These are phyloP conservation scores for Psilocybe cyanescens DNA, from an alignment of 768 basidiomycete species.

Conservation along the genomic window DNA sequence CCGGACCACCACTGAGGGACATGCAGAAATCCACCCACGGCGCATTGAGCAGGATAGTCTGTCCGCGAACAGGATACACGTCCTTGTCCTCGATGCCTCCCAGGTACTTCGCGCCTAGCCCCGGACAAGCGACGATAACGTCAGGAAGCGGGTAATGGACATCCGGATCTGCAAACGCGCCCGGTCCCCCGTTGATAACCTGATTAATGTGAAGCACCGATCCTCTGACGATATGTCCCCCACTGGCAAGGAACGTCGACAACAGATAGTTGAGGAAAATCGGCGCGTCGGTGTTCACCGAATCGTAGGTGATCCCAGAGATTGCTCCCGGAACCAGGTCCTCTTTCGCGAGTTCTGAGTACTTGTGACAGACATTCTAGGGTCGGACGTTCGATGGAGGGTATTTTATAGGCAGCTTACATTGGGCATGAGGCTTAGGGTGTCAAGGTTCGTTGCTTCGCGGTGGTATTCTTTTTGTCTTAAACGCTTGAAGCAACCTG, in stretches of 20 bases:
- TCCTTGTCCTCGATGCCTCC: slow-evolving; percentile 76
- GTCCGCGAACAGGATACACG: slow-evolving; percentile 78
- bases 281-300: slow-evolving; percentile 64
- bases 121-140: slow-evolving; percentile 68
- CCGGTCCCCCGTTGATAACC: slow-evolving; percentile 56
- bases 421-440: slow-evolving; percentile 22
- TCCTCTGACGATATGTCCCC: slow-evolving; percentile 56
- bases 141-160: slow-evolving; percentile 34
- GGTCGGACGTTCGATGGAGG: neutral
- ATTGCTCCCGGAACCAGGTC: slow-evolving; percentile 26
- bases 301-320: slow-evolving; percentile 57
- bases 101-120: slow-evolving; percentile 70
- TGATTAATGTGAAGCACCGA: slow-evolving; percentile 67
- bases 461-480: slow-evolving; percentile 51
- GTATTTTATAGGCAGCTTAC: slow-evolving; percentile 2
- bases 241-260: slow-evolving; percentile 54
- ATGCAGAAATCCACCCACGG: slow-evolving; percentile 59
- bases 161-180: slow-evolving; percentile 25
- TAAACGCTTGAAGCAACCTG: slow-evolving; percentile 59
- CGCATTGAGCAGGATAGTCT: slow-evolving; percentile 72
- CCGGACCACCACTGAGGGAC: slow-evolving; percentile 41
- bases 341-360: slow-evolving; percentile 27
- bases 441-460: slow-evolving; percentile 18
- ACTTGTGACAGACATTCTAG: slow-evolving; percentile 21
- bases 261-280: slow-evolving; percentile 64